phyloP scores from a whole-genome alignment of 176 grass and related monocot genomes.

The Triticum timopheevii region DNA sequence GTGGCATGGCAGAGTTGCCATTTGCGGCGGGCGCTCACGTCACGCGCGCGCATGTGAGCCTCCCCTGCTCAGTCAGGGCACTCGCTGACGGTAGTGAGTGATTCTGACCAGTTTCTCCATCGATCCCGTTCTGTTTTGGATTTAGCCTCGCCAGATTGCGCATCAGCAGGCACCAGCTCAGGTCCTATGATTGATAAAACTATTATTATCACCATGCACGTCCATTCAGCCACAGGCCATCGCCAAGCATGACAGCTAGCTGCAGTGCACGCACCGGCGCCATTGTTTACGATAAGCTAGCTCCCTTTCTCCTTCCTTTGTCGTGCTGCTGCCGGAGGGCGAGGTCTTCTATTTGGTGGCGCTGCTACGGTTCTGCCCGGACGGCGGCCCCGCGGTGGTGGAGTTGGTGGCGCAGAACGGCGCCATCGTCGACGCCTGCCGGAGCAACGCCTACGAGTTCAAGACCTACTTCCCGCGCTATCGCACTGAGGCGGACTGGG shows the following conservation, averaged over 20 bases:
- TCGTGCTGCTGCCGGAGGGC: conserved; percentile 55
- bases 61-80: neutral
- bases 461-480: conserved; percentile 89
- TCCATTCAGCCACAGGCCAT: neutral
- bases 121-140: conserved; percentile 32
- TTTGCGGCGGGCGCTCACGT: neutral
- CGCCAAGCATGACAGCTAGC: too few species aligned
- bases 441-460: conserved; percentile 72
- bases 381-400: conserved; percentile 41
- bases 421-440: conserved; percentile 56
- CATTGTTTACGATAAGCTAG: neutral
- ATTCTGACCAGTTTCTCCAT: neutral
- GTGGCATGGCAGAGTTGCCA: conserved; percentile 22
- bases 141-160: conserved; percentile 9
- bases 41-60: neutral
- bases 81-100: conserved; percentile 4
- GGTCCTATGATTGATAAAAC: conserved; percentile 27
- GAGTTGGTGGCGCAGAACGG: conserved; percentile 73
- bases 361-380: conserved; percentile 71
- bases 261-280: neutral
- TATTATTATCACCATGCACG: neutral
- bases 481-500: conserved; percentile 56
- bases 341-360: conserved; percentile 95
- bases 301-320: neutral
- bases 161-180: conserved; percentile 31